phyloP scores from a whole-genome alignment of 1,284 basidiomycete genomes.

The Marasmius sp. region DNA sequence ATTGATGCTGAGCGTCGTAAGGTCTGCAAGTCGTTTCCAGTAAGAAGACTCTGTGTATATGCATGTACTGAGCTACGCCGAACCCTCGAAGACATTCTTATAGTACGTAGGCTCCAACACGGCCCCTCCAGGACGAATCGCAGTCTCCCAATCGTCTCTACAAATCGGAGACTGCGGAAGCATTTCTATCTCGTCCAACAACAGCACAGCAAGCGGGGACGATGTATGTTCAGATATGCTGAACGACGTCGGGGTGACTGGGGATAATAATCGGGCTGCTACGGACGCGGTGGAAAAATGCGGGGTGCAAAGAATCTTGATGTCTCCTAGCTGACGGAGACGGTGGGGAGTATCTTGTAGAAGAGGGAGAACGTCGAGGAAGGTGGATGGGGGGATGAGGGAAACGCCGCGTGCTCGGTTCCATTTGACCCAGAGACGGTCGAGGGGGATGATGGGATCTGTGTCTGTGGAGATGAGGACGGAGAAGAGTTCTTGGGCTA shows the following conservation, averaged over 20 bases:
- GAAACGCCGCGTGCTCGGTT: constrained; percentile 94
- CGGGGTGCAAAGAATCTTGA: constrained; percentile 86
- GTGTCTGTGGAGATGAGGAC: constrained; percentile 52
- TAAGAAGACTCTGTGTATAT: too few relatives aligned
- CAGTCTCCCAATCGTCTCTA: constrained; percentile 64
- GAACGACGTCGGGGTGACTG: not conserved
- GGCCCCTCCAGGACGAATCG: constrained; percentile 37
- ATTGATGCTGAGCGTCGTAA: too few relatives aligned
- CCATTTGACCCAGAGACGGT: constrained; percentile 98
- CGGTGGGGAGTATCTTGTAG: constrained; percentile 74
- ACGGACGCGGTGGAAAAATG: constrained; percentile 68
- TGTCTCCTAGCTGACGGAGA: constrained; percentile 44
- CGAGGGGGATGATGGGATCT: constrained; percentile 79
- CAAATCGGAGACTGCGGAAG: constrained; percentile 56
- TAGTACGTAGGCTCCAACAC: constrained; percentile 63
- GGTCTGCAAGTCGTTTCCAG: too few relatives aligned
- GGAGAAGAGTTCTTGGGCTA: constrained; percentile 81
- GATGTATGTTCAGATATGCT: constrained; percentile 69
- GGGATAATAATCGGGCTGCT: constrained; percentile 43
- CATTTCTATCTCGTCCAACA: constrained; percentile 71
- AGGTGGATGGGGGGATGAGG: constrained; percentile 84
- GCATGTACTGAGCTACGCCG: too few relatives aligned
- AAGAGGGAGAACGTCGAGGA: constrained; percentile 71
- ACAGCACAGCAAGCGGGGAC: constrained; percentile 70
- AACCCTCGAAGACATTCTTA: constrained; percentile 65